These are phyloP conservation scores for Apophysomyces elegans DNA, from an alignment of 371 early-diverging fungal genomes.

Conservation along the genomic window DNA sequence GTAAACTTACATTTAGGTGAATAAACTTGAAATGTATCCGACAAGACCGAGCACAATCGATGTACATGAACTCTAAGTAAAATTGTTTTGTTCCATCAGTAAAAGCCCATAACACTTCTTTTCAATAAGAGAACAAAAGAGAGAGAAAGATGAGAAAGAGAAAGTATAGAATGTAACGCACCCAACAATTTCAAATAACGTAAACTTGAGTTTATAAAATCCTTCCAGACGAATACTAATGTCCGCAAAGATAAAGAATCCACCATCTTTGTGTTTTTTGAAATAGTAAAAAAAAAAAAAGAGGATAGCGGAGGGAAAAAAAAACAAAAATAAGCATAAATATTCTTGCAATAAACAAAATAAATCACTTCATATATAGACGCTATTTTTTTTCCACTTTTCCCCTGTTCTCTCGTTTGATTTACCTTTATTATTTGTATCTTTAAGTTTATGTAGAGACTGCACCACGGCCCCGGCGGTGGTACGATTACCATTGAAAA, in stretches of 20 bases:
- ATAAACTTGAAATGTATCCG: conserved; percentile 77
- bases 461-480: conserved; percentile 55
- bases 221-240: conserved; percentile 92
- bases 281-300: no score
- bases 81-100: neutral
- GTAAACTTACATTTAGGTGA: conserved; percentile 73
- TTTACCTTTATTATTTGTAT: conserved; percentile 44
- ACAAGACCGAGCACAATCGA: conserved; percentile 37
- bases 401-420: neutral
- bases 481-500: conserved; percentile 39
- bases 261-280: conserved; percentile 66
- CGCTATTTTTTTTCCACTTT: neutral
- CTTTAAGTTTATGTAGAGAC: conserved; percentile 51
- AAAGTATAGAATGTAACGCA: conserved; percentile 22
- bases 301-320: neutral
- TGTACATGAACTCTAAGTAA: conserved; percentile 31
- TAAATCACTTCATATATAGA: no score
- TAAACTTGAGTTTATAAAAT: conserved; percentile 84
- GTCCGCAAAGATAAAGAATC: conserved; percentile 95
- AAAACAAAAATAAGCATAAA: neutral
- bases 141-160: neutral
- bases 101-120: no score
- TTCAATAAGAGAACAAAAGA: neutral
- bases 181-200: conserved; percentile 85
- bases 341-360: no score